Conservation (phyloP, 345 rosid species). For the Arabidopsis suecica region DNA sequence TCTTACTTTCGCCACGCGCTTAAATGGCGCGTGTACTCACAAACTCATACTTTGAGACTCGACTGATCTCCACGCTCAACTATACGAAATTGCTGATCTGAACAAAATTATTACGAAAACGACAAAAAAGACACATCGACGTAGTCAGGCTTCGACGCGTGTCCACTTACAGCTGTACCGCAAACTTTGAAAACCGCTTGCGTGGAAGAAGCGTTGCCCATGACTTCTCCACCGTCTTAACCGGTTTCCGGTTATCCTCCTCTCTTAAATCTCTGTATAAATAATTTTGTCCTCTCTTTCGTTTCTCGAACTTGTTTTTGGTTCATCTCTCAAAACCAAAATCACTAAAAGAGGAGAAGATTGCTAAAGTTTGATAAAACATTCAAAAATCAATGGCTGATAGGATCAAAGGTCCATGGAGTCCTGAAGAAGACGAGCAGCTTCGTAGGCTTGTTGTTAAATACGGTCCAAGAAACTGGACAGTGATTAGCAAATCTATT, state of each 20-base stretch:
- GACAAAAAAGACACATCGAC: slow-evolving; percentile 44
- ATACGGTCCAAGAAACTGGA: slow-evolving; percentile 93
- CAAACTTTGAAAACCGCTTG: slow-evolving; percentile 65
- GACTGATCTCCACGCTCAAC: slow-evolving; percentile 37
- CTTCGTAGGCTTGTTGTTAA: slow-evolving; percentile 65
- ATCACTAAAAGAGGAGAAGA: neutral
- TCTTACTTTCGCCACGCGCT: slow-evolving; percentile 5
- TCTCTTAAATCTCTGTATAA: slow-evolving; percentile 25
- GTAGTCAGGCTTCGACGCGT: slow-evolving; percentile 61
- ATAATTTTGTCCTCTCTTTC: slow-evolving; percentile 33
- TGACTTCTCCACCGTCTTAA: slow-evolving; percentile 53
- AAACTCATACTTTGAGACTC: neutral
- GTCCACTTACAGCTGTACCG: slow-evolving; percentile 81
- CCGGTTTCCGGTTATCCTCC: slow-evolving; percentile 28
- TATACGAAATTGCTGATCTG: neutral
- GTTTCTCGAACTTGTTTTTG: slow-evolving; percentile 19
- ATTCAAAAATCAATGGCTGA: slow-evolving; percentile 44
- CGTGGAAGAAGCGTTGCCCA: slow-evolving; percentile 66
- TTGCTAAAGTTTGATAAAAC: neutral
- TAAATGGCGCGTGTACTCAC: neutral
- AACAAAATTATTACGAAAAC: slow-evolving; percentile 27
- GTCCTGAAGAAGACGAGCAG: slow-evolving; percentile 90
- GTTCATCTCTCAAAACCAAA: neutral
- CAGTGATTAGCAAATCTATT: slow-evolving; percentile 86
- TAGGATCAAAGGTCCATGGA: slow-evolving; percentile 98